Evolutionary conservation across 2,329 filamentous ascomycete genomes (phyloP).

Genomic region (Torrubiella hemipterigena): DNA sequence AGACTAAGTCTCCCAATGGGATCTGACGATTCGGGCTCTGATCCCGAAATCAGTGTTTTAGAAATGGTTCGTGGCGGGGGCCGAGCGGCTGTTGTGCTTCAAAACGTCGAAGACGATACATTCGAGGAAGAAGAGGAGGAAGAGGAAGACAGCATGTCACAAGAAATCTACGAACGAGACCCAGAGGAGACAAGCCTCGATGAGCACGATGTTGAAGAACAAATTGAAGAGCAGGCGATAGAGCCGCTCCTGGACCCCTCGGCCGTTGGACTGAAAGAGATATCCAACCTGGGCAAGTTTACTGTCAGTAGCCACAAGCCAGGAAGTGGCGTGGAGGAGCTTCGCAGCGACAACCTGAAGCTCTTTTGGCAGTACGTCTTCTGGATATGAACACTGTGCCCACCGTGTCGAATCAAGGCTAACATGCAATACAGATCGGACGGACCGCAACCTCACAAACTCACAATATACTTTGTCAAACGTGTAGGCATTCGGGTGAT

Average conservation of each 20-base stretch:
- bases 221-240: slow-evolving; percentile 22
- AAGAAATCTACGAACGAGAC: slow-evolving; percentile 10
- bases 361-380: slow-evolving; percentile 65
- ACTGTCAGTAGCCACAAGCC: slow-evolving; percentile 75
- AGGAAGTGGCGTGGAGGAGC: slow-evolving; percentile 64
- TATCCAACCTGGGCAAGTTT: slow-evolving; percentile 73
- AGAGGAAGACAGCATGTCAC: slow-evolving; percentile 12
- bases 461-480: slow-evolving; percentile 80
- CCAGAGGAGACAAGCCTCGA: slow-evolving; percentile 13
- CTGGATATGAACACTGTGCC: neutral
- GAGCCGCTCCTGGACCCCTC: slow-evolving; percentile 38
- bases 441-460: slow-evolving; percentile 69
- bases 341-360: slow-evolving; percentile 60
- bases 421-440: slow-evolving; percentile 47
- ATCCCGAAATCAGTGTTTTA: slow-evolving; percentile 24
- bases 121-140: slow-evolving; percentile 14
- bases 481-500: slow-evolving; percentile 67
- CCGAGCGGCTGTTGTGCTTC: slow-evolving; percentile 1
- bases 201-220: slow-evolving; percentile 24
- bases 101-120: slow-evolving; percentile 6
- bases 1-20: slow-evolving; percentile 24
- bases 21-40: slow-evolving; percentile 23
- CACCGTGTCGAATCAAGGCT: neutral
- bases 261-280: slow-evolving; percentile 58
- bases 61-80: slow-evolving; percentile 17